Conservation (phyloP, 345 rosid genomes). For the Ceriops tagal region DNA sequence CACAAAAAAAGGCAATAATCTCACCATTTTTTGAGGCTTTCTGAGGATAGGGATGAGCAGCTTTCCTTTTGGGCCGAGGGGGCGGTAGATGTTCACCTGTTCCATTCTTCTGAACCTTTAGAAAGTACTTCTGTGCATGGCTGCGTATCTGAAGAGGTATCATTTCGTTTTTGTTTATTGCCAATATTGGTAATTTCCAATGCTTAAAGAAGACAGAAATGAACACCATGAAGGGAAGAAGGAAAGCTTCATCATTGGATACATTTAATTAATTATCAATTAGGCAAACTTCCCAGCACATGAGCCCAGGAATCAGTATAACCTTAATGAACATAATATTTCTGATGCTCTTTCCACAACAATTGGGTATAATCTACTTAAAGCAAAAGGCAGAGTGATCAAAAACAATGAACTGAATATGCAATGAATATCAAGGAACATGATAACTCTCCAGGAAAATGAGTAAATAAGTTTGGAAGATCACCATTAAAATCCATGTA, state of each 20-base stretch:
- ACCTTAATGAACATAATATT: no score
- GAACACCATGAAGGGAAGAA: not conserved
- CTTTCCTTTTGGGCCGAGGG: conserved; percentile 91
- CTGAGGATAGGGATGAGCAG: conserved; percentile 92
- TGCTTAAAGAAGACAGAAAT: not conserved
- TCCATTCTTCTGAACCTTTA: conserved; percentile 82
- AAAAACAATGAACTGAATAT: no score
- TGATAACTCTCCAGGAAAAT: no score
- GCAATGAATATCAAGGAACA: no score
- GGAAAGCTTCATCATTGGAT: no score
- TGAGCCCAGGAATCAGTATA: no score
- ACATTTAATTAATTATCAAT: no score
- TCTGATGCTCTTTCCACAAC: no score
- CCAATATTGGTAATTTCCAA: not conserved
- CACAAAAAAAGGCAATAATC: not conserved
- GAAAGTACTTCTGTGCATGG: conserved; percentile 90
- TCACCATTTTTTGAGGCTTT: conserved; percentile 70
- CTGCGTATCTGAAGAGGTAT: conserved; percentile 59
- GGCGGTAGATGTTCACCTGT: conserved; percentile 86
- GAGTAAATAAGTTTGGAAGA: not conserved
- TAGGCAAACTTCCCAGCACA: no score
- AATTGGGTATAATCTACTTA: no score
- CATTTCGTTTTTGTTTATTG: not conserved
- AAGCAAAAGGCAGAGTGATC: no score
- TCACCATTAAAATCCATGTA: not conserved